Evolutionary conservation across 495 filamentous ascomycete genomes (phyloP), one percentile per base, ranked within the genome.

Genomic region (Lophiostoma macrostomum): DNA sequence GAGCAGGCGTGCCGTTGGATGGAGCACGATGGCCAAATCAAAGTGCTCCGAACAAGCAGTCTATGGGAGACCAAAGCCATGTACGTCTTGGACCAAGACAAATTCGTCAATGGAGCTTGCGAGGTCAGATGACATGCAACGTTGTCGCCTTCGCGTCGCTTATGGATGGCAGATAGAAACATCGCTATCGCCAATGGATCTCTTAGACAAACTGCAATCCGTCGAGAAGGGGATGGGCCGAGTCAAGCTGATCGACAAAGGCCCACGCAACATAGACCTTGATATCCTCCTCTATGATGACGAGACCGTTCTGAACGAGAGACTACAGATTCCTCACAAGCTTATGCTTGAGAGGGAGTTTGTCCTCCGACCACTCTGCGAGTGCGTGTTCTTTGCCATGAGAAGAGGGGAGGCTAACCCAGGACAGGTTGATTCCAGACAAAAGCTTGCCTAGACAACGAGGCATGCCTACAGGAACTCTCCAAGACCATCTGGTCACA

Each of bases 21-120:
- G 81, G 79, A 85, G 43, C 66, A 70, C 24, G 73, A 45, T 24
- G 50, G 80, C 28, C 81, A 77, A 40, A 88, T 97, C 67, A 80
- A 72, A 50, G 78, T 98, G 31, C 77, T 80, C 46, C 73, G 84
- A 60, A 96, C 91, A 0, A 96, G 93, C 65, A 82, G 83, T 46
- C 74, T 98, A 30, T 98, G 91, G 75, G 89, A 97, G 72, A 98
- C 91, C 5, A 81, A 87, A 53, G 87, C 93, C 19, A 98, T 98
- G 93, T 97, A 98, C 71, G 84, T 96, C 58, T 71, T 85, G 56
- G 84, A 95, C 63, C 93, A 98, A 66, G 81, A 80, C 51, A 78
- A 82, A 14, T 98, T 97, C 63, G 71, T 97, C 32, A 98, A 98
- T 66, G 93, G 90, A 27, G 90, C 84, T 47, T 95, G 90, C 68